Evolutionary conservation across 164 flowering plant species (phyloP).

Genomic region (Paratinospora sagittata): DNA sequence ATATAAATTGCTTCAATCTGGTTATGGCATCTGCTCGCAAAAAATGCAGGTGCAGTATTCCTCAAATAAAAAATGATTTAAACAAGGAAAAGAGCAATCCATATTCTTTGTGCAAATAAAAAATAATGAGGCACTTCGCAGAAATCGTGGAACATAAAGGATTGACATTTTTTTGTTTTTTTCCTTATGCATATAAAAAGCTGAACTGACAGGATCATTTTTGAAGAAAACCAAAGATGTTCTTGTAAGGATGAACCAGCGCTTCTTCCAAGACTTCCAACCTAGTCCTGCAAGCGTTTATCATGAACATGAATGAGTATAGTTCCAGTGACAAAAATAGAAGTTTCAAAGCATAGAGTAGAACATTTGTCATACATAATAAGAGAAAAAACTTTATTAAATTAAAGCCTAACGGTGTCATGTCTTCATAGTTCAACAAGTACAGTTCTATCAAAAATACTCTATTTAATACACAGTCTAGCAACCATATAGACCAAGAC

Average conservation of each 20-base stretch:
- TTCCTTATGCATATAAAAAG: not conserved
- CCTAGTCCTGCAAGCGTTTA: slow-evolving; percentile 64
- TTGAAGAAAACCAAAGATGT: slow-evolving; percentile 95
- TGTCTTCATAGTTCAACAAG: not conserved
- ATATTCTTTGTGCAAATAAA: not conserved
- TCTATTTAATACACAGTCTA: too few species aligned
- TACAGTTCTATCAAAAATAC: too few species aligned
- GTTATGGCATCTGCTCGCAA: not conserved
- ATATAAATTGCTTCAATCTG: not conserved
- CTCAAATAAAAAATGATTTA: not conserved
- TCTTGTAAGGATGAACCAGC: slow-evolving; percentile 96
- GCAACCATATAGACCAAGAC: too few species aligned
- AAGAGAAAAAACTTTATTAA: not conserved
- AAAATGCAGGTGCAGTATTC: not conserved
- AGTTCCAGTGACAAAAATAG: not conserved
- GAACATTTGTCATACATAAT: not conserved
- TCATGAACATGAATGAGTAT: not conserved
- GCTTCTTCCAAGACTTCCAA: slow-evolving; percentile 99
- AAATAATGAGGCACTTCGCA: not conserved
- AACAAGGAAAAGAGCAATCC: not conserved
- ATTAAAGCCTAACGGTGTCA: not conserved
- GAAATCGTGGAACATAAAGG: not conserved
- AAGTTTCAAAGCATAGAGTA: not conserved
- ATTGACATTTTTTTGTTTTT: not conserved
- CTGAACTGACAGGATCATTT: slow-evolving; percentile 87